These are phyloP conservation scores for Paraphoma sp. DNA, from an alignment of 2,329 filamentous ascomycete species.

Conservation along the genomic window DNA sequence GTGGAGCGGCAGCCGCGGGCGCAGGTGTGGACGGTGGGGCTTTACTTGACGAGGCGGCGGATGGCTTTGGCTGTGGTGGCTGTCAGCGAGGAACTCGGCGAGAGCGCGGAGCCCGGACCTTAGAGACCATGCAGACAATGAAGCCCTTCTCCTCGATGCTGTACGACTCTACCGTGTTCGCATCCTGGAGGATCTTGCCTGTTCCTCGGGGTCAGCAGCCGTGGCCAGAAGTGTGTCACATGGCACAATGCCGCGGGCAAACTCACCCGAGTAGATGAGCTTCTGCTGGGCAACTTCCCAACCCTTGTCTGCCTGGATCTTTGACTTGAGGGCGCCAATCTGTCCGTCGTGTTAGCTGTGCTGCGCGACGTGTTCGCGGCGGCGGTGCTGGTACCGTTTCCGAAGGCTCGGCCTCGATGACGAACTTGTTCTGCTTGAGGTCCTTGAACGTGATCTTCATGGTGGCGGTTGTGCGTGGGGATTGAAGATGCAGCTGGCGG, in stretches of 20 bases:
- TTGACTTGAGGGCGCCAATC: slow-evolving; percentile 91
- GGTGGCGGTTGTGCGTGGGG: slow-evolving; percentile 33
- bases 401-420: slow-evolving; percentile 90
- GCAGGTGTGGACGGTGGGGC: slow-evolving; percentile 66
- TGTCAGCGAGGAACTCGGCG: slow-evolving; percentile 23
- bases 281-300: slow-evolving; percentile 92
- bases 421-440: slow-evolving; percentile 98
- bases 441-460: slow-evolving; percentile 88
- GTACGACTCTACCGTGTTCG: slow-evolving; percentile 94
- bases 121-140: slow-evolving; percentile 97
- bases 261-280: slow-evolving; percentile 94
- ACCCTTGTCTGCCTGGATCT: slow-evolving; percentile 89
- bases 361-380: slow-evolving; percentile 18
- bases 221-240: slow-evolving; percentile 19
- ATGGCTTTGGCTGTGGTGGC: slow-evolving; percentile 70
- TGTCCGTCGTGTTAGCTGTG: slow-evolving; percentile 47
- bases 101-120: slow-evolving; percentile 64
- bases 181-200: slow-evolving; percentile 99
- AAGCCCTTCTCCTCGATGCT: slow-evolving; percentile 99
- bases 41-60: slow-evolving; percentile 56
- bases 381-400: slow-evolving; percentile 72
- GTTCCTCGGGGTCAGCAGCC: slow-evolving; percentile 30
- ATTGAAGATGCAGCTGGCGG: slow-evolving; percentile 25
- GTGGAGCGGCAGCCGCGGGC: slow-evolving; percentile 48
- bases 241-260: slow-evolving; percentile 8